phyloP scores from a whole-genome alignment of 2,329 filamentous ascomycete species.

The Microcyclospora pomicola region DNA sequence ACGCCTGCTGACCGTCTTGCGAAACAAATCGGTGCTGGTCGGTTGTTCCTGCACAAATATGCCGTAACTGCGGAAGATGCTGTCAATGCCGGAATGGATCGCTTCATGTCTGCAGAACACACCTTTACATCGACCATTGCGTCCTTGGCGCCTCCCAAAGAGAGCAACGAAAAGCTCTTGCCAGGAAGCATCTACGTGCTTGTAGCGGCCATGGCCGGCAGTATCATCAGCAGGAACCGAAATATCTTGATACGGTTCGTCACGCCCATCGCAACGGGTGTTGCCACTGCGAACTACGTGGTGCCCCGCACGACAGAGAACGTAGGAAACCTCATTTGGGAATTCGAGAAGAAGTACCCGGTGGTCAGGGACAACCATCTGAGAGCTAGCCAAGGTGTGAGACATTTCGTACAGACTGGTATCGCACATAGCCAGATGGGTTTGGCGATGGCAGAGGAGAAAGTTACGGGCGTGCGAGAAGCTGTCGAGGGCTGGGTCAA shows the following conservation, averaged over 20 bases:
- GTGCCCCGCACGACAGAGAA: slow-evolving; percentile 85
- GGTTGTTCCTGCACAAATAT: slow-evolving; percentile 66
- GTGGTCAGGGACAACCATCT: slow-evolving; percentile 71
- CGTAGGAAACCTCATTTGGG: slow-evolving; percentile 73
- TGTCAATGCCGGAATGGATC: slow-evolving; percentile 70
- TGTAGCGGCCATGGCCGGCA: slow-evolving; percentile 87
- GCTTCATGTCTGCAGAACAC: slow-evolving; percentile 71
- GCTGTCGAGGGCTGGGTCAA: slow-evolving; percentile 77
- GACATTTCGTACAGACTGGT: slow-evolving; percentile 58
- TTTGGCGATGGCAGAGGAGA: slow-evolving; percentile 62
- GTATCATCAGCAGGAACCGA: slow-evolving; percentile 77
- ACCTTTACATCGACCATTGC: slow-evolving; percentile 82
- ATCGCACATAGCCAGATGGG: slow-evolving; percentile 60
- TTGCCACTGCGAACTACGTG: slow-evolving; percentile 70
- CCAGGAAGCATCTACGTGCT: slow-evolving; percentile 85
- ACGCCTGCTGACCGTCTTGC: slow-evolving; percentile 86
- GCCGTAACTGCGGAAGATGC: slow-evolving; percentile 63
- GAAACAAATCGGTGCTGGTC: slow-evolving; percentile 62
- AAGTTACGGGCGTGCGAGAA: slow-evolving; percentile 62
- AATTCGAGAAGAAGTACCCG: slow-evolving; percentile 82
- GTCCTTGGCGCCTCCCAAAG: slow-evolving; percentile 70
- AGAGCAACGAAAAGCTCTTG: slow-evolving; percentile 77
- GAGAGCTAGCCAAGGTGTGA: slow-evolving; percentile 52
- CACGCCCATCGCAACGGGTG: slow-evolving; percentile 64
- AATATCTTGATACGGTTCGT: slow-evolving; percentile 67